These are phyloP conservation scores for Catharanthus roseus DNA, from an alignment of 257 asterid species.

Conservation along the genomic window DNA sequence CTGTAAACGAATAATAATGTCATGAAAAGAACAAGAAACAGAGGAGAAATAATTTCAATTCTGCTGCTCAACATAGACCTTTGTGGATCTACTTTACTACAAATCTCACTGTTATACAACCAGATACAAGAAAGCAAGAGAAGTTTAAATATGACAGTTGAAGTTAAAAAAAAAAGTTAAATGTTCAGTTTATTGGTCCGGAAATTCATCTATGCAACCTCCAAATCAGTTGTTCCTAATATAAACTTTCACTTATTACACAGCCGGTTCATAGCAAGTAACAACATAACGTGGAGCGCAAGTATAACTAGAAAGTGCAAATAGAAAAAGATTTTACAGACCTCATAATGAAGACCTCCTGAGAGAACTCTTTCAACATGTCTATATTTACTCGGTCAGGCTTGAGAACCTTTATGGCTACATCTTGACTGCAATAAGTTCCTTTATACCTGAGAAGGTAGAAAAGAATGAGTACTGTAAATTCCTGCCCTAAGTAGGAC, in stretches of 20 bases:
- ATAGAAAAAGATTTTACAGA: conserved; percentile 15
- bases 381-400: conserved; percentile 36
- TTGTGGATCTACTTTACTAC: background rate
- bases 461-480: conserved; percentile 2
- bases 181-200: background rate
- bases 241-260: background rate
- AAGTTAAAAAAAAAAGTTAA: background rate
- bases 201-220: background rate
- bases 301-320: background rate
- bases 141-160: background rate
- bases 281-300: background rate
- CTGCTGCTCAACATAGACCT: background rate
- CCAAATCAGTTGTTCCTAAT: background rate
- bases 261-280: background rate
- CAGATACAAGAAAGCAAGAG: background rate
- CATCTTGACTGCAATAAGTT: conserved; percentile 48
- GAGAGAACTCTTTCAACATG: conserved; percentile 41
- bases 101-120: background rate
- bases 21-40: background rate
- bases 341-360: conserved; percentile 50
- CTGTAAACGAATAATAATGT: conserved; percentile 14
- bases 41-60: background rate
- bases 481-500: background rate
- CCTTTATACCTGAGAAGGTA: conserved; percentile 37
- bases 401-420: conserved; percentile 47